Conservation (phyloP, 768 basidiomycete species). For the Phanerochaete sordida region DNA sequence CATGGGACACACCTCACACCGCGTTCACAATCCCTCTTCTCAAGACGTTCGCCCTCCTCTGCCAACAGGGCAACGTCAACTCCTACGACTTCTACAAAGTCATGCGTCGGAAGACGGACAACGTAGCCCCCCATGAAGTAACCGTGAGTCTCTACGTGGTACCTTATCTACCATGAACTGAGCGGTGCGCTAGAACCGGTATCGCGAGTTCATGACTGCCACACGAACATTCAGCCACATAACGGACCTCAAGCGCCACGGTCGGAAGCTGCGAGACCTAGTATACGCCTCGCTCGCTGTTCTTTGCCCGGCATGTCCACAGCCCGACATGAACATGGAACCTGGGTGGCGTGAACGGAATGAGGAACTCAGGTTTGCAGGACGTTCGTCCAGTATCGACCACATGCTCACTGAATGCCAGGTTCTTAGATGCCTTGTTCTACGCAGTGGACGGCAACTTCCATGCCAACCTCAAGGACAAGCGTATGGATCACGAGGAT, state of each 20-base stretch:
- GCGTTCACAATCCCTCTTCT: slow-evolving; percentile 10
- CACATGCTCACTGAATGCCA: background rate
- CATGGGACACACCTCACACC: slow-evolving; percentile 5
- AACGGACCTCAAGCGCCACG: background rate
- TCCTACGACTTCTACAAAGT: slow-evolving; percentile 5
- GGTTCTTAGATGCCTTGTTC: slow-evolving; percentile 12
- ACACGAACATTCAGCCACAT: slow-evolving; percentile 3
- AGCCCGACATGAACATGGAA: slow-evolving; percentile 17
- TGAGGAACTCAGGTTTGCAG: background rate
- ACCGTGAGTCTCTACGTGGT: no score
- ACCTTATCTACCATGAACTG: no score
- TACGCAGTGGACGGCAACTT: slow-evolving; percentile 16
- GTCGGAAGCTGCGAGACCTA: background rate
- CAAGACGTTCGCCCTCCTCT: background rate
- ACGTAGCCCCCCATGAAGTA: no score
- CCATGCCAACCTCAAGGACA: slow-evolving; percentile 9
- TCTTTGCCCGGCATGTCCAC: slow-evolving; percentile 16
- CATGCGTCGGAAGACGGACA: slow-evolving; percentile 2
- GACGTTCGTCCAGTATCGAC: background rate
- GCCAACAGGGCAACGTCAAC: slow-evolving; percentile 3
- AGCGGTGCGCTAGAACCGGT: no score
- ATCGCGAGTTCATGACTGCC: slow-evolving; percentile 9
- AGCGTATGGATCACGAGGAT: slow-evolving; percentile 10
- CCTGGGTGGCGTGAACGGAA: slow-evolving; percentile 3
- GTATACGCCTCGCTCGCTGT: slow-evolving; percentile 1